Evolutionary conservation across 805 yeast species (phyloP).

Genomic region (Candida anglica): DNA sequence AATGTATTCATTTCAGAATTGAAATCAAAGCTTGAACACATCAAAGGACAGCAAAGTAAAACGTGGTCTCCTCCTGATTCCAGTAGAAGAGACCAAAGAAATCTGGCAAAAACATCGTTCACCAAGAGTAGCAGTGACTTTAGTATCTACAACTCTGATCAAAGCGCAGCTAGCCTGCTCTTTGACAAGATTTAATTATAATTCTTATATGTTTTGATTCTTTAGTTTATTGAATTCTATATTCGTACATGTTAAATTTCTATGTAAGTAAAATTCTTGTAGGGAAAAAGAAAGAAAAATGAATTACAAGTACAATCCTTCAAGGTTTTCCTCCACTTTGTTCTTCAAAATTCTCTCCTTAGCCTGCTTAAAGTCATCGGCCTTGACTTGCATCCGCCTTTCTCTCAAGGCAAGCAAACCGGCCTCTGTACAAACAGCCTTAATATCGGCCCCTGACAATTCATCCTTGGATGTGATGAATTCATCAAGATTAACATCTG

Average conservation of each 20-base stretch:
- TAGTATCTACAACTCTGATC: conserved; percentile 3
- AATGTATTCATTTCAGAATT: conserved; percentile 2
- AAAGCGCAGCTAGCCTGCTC: conserved; percentile 1
- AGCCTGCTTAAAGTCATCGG: conserved; percentile 88
- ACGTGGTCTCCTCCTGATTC: no score
- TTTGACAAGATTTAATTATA: conserved; percentile 1
- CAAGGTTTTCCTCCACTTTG: conserved; percentile 93
- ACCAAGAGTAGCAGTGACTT: conserved; percentile 5
- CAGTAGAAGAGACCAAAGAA: background rate
- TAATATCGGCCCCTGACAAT: conserved; percentile 94
- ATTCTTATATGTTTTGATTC: background rate
- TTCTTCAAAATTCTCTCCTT: conserved; percentile 94
- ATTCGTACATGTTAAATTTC: no score
- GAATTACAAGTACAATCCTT: conserved; percentile 78
- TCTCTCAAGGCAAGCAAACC: conserved; percentile 94
- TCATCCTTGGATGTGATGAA: conserved; percentile 90
- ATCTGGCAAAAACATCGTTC: background rate
- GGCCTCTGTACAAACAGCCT: conserved; percentile 97
- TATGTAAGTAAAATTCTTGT: no score
- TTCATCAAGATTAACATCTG: conserved; percentile 85
- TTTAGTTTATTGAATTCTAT: no score
- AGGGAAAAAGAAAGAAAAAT: no score
- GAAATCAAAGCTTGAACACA: background rate
- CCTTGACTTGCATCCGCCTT: conserved; percentile 95
- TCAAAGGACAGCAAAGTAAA: background rate